Evolutionary conservation across 306 rosid genomes (phyloP), one percentile per base, ranked within the genome.

Genomic region (Dryas alaskensis): DNA sequence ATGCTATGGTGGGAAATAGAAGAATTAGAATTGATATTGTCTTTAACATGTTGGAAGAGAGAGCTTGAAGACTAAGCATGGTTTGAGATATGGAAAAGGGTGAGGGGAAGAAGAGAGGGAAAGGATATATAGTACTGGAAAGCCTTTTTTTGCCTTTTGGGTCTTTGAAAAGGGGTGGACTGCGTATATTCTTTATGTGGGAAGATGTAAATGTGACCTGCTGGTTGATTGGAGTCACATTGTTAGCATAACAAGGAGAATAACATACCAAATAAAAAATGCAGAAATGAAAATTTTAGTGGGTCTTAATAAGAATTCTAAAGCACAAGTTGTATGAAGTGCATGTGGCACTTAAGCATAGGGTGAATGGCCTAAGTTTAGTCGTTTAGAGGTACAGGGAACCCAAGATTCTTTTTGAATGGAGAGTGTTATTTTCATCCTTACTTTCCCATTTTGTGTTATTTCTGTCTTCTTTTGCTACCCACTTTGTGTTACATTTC

Each of bases 1-100:
- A 72, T 8, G 63, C 88, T 27, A 61, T 7, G 0, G 84, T 40
- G 48, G 90, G 84, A 69, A 75, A 47, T 31, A 85, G 45, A 14
- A 84, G 7, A 13, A 61, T 14, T 17, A n/a, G 14, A 60, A 77
- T 0, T 51, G 43, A 77, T 17, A 80, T 46, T 11, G 79, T 4
- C 55, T 73, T 84, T 8, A 70, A 65, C 82, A 51, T 67, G n/a
- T 78, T 70, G 65, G 12, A 8, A 43, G 52, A 70, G 8, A 50
- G 48, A 70, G 58, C 55, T 79, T 78, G 64, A 25, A 74, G 31
- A 76, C 67, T 67, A 10, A 61, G 13, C 65, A 43, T 43, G 65
- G 40, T 70, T 11, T 17, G 14, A n/a, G 49, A 8, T 58, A 9
- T 25, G 62, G 39, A 13, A 22, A 10, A 22, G 50, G 27, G 37